phyloP scores from a whole-genome alignment of 495 filamentous ascomycete species.

The Neurospora terricola region DNA sequence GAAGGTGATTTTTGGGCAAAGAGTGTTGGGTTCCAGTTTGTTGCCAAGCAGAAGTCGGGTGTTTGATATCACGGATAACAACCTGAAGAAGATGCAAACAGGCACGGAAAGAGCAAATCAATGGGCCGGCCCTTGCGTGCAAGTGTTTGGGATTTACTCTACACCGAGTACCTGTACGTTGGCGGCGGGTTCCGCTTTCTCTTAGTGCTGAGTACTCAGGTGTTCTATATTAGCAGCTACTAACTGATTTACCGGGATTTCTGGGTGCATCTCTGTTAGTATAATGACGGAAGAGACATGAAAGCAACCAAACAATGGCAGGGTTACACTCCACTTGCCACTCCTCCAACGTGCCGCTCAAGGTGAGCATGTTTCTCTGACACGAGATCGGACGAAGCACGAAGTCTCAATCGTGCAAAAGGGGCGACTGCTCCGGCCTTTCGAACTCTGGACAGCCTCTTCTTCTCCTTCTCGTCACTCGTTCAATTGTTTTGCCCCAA shows the following conservation, averaged over 20 bases:
- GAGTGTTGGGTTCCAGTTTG: neutral
- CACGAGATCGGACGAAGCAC: neutral
- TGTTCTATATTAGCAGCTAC: neutral
- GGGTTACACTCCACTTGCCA: neutral
- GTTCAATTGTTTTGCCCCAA: neutral
- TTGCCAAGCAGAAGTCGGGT: neutral
- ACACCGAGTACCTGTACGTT: neutral
- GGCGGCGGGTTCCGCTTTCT: neutral
- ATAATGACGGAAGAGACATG: neutral
- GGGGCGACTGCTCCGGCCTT: neutral
- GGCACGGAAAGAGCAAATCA: neutral
- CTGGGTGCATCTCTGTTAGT: neutral
- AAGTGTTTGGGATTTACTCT: neutral
- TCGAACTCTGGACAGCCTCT: neutral
- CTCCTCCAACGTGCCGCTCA: neutral
- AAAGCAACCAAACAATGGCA: neutral
- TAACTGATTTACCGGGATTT: accelerated
- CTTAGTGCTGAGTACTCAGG: neutral
- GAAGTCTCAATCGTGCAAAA: neutral
- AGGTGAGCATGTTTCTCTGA: neutral
- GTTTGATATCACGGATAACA: neutral
- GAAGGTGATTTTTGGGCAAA: neutral
- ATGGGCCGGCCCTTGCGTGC: neutral
- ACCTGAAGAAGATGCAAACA: neutral
- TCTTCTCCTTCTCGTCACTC: neutral